A percentile compares a stretch with the other conserved stretches of the same genome.
Conservation (phyloP, 441 rosid species). For the Arabidopsis lyrata region DNA sequence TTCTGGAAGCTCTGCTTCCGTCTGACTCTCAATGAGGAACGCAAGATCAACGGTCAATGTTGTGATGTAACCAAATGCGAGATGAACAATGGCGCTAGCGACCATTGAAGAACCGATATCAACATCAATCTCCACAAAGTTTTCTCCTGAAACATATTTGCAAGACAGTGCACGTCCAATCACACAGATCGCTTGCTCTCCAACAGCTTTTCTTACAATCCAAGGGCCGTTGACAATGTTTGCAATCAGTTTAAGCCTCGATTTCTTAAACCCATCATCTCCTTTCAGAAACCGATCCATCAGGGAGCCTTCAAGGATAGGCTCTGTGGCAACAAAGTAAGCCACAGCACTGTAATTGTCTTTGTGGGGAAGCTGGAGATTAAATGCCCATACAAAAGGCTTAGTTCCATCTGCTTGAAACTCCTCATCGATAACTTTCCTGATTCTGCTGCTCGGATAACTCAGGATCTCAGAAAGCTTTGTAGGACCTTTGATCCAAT, state of each 20-base stretch:
- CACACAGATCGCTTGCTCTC: slow-evolving; percentile 94
- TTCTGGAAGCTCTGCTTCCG: slow-evolving; percentile 87
- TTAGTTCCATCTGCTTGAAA: slow-evolving; percentile 58
- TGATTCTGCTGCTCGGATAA: slow-evolving; percentile 63
- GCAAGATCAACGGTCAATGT: slow-evolving; percentile 90
- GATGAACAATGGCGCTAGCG: slow-evolving; percentile 91
- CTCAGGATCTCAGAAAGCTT: slow-evolving; percentile 70
- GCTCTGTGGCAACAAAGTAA: slow-evolving; percentile 70
- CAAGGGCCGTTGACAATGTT: slow-evolving; percentile 96
- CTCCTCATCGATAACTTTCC: slow-evolving; percentile 61
- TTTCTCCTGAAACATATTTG: slow-evolving; percentile 58
- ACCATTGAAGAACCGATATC: slow-evolving; percentile 98
- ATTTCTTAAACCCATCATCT: slow-evolving; percentile 71
- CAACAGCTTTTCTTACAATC: slow-evolving; percentile 95
- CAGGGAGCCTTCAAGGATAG: slow-evolving; percentile 74
- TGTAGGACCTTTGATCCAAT: slow-evolving; percentile 78
- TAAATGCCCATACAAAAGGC: slow-evolving; percentile 96
- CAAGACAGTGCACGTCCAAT: slow-evolving; percentile 87
- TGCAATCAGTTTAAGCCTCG: slow-evolving; percentile 88
- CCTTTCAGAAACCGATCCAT: slow-evolving; percentile 76
- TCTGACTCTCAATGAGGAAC: slow-evolving; percentile 83
- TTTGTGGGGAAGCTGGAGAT: slow-evolving; percentile 88
- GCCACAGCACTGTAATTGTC: slow-evolving; percentile 89
- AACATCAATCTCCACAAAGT: slow-evolving; percentile 81
- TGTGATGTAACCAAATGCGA: slow-evolving; percentile 87